phyloP scores from a whole-genome alignment of 140 eudicot species.

The Oenanthe javanica region DNA sequence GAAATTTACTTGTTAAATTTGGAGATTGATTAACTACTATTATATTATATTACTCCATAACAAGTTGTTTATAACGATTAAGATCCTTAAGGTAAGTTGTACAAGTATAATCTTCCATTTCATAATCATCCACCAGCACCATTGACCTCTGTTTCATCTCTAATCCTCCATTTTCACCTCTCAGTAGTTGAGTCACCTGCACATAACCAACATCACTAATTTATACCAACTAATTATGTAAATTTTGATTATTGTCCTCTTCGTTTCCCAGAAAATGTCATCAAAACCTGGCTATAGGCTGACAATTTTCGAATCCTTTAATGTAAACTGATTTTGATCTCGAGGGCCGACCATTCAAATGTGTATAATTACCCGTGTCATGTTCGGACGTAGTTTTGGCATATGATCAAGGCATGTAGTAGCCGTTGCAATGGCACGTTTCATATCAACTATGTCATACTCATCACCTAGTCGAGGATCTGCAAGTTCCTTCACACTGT shows the following conservation, averaged over 20 bases:
- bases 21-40: background rate
- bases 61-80: slow-evolving; percentile 52
- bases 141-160: slow-evolving; percentile 43
- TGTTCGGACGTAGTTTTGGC: slow-evolving; percentile 51
- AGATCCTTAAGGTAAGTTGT: slow-evolving; percentile 62
- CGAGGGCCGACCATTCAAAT: background rate
- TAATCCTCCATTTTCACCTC: slow-evolving; percentile 34
- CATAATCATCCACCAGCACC: slow-evolving; percentile 48
- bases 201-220: background rate
- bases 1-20: background rate
- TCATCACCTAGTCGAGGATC: slow-evolving; percentile 50
- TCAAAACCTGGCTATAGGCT: too few species aligned
- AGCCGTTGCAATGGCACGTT: slow-evolving; percentile 47
- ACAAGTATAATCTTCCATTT: slow-evolving; percentile 54
- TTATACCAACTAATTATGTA: background rate
- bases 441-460: slow-evolving; percentile 42
- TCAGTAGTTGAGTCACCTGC: slow-evolving; percentile 42
- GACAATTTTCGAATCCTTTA: too few species aligned
- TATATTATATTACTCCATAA: slow-evolving; percentile 34
- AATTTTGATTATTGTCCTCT: background rate
- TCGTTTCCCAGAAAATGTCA: background rate
- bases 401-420: slow-evolving; percentile 50
- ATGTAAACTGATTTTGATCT: too few species aligned
- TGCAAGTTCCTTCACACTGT: slow-evolving; percentile 36
- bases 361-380: slow-evolving; percentile 26